These are phyloP conservation scores for Aspergillus proliferans DNA, from an alignment of 2,329 filamentous ascomycete species.

Conservation along the genomic window DNA sequence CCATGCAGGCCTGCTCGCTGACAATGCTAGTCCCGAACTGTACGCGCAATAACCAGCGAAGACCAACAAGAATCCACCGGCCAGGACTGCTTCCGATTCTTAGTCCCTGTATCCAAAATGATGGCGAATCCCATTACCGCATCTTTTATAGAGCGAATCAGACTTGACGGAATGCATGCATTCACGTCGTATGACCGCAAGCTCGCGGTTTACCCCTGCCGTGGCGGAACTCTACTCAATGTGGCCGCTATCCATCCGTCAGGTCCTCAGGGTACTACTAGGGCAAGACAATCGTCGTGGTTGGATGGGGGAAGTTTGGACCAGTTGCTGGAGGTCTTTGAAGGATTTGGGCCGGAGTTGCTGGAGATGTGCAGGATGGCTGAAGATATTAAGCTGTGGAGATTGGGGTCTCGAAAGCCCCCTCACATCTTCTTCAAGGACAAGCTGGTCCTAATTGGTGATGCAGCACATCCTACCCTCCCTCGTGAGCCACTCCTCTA, in stretches of 20 bases:
- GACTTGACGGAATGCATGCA: constrained; percentile 9
- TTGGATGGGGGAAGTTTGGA: constrained; percentile 4
- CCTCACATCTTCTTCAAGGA: constrained; percentile 10
- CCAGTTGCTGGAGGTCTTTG: constrained; percentile 5
- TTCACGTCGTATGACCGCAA: constrained; percentile 12
- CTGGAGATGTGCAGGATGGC: constrained; percentile 10
- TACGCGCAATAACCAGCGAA: constrained; percentile 9
- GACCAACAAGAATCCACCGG: constrained; percentile 18
- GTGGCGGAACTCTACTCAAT: constrained; percentile 9
- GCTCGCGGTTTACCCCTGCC: constrained; percentile 22
- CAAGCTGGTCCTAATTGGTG: constrained; percentile 14
- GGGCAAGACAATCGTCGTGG: constrained; percentile 2
- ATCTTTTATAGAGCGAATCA: constrained; percentile 18
- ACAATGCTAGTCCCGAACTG: constrained; percentile 23
- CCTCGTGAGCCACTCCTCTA: constrained; percentile 7
- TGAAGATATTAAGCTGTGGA: constrained; percentile 16
- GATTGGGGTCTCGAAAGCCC: constrained; percentile 9
- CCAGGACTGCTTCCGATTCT: constrained; percentile 30
- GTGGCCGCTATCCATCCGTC: constrained; percentile 9
- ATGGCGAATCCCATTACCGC: constrained; percentile 23
- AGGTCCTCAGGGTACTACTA: not conserved
- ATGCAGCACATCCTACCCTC: constrained; percentile 16
- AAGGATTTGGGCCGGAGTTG: constrained; percentile 7
- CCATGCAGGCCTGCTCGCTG: constrained; percentile 9
- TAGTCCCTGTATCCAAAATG: constrained; percentile 28